phyloP scores from a whole-genome alignment of 2,329 filamentous ascomycete genomes.

The Blastomyces percursus region DNA sequence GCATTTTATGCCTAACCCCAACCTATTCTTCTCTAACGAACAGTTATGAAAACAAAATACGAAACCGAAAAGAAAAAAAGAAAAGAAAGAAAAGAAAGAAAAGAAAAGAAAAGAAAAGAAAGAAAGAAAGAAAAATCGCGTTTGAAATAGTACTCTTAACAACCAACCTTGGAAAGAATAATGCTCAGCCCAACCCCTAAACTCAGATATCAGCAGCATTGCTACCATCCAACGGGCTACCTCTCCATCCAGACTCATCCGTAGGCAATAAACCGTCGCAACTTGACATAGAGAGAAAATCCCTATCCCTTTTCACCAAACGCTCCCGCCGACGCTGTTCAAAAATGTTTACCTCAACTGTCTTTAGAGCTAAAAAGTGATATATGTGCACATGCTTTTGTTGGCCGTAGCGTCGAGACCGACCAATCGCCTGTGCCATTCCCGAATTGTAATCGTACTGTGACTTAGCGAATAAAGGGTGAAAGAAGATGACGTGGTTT shows the following conservation, averaged over 20 bases:
- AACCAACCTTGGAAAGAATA: not conserved
- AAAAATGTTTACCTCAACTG: conserved; percentile 38
- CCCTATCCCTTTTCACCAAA: conserved; percentile 20
- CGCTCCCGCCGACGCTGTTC: conserved; percentile 26
- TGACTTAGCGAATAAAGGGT: conserved; percentile 41
- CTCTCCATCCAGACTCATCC: conserved; percentile 20
- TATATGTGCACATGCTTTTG: conserved; percentile 48
- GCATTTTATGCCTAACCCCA: not conserved
- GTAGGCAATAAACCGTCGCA: conserved; percentile 13
- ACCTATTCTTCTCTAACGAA: not conserved
- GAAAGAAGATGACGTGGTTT: conserved; percentile 55
- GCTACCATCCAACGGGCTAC: conserved; percentile 20
- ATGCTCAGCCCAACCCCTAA: not conserved
- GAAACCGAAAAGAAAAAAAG: not conserved
- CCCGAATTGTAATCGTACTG: conserved; percentile 46
- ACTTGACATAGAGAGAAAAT: conserved; percentile 15
- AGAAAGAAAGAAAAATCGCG: not conserved
- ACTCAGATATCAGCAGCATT: conserved; percentile 12
- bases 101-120: too few species aligned
- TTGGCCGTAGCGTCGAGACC: conserved; percentile 49
- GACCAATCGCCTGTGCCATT: conserved; percentile 54
- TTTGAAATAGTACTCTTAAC: not conserved
- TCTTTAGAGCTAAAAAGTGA: conserved; percentile 35
- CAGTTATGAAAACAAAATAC: not conserved
- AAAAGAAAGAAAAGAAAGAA: too few species aligned